Evolutionary conservation across 495 filamentous ascomycete genomes (phyloP), one percentile per base, ranked within the genome.

Genomic region (Trichoderma erinaceum): DNA sequence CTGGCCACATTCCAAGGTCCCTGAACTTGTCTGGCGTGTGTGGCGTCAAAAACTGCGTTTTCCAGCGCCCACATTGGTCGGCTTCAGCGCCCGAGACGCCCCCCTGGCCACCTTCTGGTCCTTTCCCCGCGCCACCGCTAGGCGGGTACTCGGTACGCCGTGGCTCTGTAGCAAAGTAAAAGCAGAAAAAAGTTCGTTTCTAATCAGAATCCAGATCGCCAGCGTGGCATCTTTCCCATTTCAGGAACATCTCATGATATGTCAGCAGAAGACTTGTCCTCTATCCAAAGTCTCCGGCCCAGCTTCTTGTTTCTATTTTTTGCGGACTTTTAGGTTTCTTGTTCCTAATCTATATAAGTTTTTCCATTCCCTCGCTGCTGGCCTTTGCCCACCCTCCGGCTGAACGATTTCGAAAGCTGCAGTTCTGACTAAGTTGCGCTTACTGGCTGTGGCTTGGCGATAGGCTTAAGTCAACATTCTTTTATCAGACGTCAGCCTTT

Each of bases 241-340:
- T 61, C 16, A 61, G 56, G 56, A 61, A 61, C 27, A 61, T 61
- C 56, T 61, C 56, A 61, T 61, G 56, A 61, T 61, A 61, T 61
- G 56, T 61, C 56, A 61, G 56, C 56, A 61, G n/a, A 13, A 61
- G 23, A 25, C 3, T 16, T 48, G 44, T 38, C 44, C n/a, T 48
- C 44, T n/a, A 0, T 32, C 11, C 8, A 32, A 61, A 61, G 23
- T 61, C 11, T 27, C 56, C 25, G 23, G 8, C 27, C 13, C 56
- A 61, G 25, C 16, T 32, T 61, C 23, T 61, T 61, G 56, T 3
- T 3, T 32, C 23, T 61, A 29, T 61, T 16, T 16, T 61, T 27
- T 61, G 16, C n/a, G 18, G 18, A 10, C 21, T 0, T 52, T n/a
- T 50, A 15, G 13, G 8, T 23, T 52, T 23, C n/a, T 10, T 50